Conservation (phyloP, 2,329 filamentous ascomycete species). For the Boeremia lycopersici region DNA sequence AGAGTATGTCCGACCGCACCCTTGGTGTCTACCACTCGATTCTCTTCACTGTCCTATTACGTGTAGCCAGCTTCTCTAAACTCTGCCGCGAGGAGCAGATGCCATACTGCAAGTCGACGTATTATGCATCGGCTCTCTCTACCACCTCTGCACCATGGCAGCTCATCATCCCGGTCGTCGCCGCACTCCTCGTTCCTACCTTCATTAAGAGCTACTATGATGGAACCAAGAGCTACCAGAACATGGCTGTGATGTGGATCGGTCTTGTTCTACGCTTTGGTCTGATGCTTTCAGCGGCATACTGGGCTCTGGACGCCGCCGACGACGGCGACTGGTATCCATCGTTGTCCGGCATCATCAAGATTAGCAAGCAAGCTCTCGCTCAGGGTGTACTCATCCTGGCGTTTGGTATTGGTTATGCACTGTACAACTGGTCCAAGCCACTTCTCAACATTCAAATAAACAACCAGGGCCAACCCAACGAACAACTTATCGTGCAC, state of each 20-base stretch:
- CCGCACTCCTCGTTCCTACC: conserved; percentile 72
- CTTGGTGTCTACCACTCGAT: conserved; percentile 85
- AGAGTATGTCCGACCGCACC: conserved; percentile 69
- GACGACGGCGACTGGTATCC: conserved; percentile 84
- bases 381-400: conserved; percentile 82
- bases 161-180: conserved; percentile 76
- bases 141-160: conserved; percentile 95
- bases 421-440: conserved; percentile 83
- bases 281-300: conserved; percentile 75
- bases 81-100: conserved; percentile 98
- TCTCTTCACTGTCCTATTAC: conserved; percentile 78
- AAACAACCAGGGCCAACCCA: conserved; percentile 31
- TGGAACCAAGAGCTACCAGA: conserved; percentile 85
- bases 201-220: conserved; percentile 80
- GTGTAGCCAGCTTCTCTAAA: conserved; percentile 83
- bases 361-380: conserved; percentile 74
- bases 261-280: conserved; percentile 77
- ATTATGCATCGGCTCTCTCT: conserved; percentile 88
- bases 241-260: conserved; percentile 83
- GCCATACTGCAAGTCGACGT: conserved; percentile 93
- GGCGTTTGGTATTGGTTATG: conserved; percentile 80
- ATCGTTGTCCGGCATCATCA: conserved; percentile 60
- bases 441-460: conserved; percentile 78
- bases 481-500: conserved; percentile 71
- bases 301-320: conserved; percentile 89